Evolutionary conservation across 2,329 filamentous ascomycete species (phyloP), one percentile per base, ranked within the genome.

Genomic region (Xylariaceae sp.): DNA sequence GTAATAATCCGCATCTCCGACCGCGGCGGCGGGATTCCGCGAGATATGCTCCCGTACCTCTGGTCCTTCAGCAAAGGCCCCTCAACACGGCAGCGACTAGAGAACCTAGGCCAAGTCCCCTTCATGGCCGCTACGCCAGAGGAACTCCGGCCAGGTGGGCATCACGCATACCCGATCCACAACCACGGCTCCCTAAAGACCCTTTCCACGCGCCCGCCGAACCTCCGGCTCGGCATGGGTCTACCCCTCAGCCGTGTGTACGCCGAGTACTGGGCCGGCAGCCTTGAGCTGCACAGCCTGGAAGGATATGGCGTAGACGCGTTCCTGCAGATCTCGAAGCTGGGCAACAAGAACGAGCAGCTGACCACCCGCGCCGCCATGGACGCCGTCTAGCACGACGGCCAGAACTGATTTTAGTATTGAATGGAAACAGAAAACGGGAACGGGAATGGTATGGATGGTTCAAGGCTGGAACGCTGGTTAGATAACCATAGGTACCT

Each of bases 1-100:
- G 90, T 97, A 65, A 96, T 96, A 60, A 92, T 99, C 70, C 85
- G 94, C 40, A 89, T 99, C 41, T 97, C 92, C 0, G 95, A 99
- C 68, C 91, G 91, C 68, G 94, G 92, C 46, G 94, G 95, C 57
- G 94, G 95, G 34, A 89, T 99, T 50, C 86, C 91, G 0, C 83
- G 85, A 46, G 89, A 94, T 41, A 83, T 92, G 54, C 75, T 96
- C 19, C 92, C 92, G 0, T 88, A 95, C 68, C 79, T 99, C 5
- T 99, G 95, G 94, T 95, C 91, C 22, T 99, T 99, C 70, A 91
- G 86, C 72, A 97, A 97, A 72, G 92, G 92, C 0, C 90, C 92
- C 1, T 84, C 89, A 34, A 88, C 85, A 54, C 79, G 86, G 61
- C 81, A 84, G 56, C 84, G 90, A 3, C 79, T 97, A n/a, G 78